Evolutionary conservation across 1,139 yeast genomes (phyloP), one percentile per base, ranked within the genome.

Genomic region (Wickerhamiella pararugosa): DNA sequence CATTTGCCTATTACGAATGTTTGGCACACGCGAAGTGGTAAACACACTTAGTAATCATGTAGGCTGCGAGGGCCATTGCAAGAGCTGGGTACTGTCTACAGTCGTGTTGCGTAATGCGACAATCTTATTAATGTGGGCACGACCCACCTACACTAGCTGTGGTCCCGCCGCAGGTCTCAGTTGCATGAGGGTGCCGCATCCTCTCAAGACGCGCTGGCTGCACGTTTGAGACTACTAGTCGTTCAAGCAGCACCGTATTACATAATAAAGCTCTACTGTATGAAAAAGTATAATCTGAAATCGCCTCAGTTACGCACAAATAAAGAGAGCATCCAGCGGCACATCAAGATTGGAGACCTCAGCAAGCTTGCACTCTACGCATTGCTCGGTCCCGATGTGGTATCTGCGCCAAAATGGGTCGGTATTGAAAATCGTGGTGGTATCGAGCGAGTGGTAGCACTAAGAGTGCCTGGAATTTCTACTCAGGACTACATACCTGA

Each of bases 401-500:
- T 42, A 7, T 46, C 44, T 8, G 47, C 45, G 2, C 46, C 47
- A 3, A 35, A 46, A 43, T 37, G 49, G 53, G 32, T 45, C 25
- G 38, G 39, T 7, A 39, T 44, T n/a, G 58, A 57, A 28, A 73
- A 75, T 49, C 59, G 70, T 45, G 51, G 54, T 5, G 56, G 65
- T 2, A 60, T 76, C 5, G 58, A 65, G 25, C 72, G 73, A 43
- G 70, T 79, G 3, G 76, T 82, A 1, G 63, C 75, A n/a, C 62
- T 83, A 8, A 62, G 77, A 43, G 69, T 75, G 2, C 84, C 90
- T 0, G 94, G 94, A 0, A 55, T 84, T 4, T 66, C 69, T n/a
- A 15, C 21, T 15, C 21, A 15, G 21, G 21, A 15, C 4, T 15
- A 15, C 21, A 15, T 15, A 15, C 4, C 21, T 15, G 43, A 38